Evolutionary conservation across 306 rosid genomes (phyloP).

Genomic region (Prunus campanulata): DNA sequence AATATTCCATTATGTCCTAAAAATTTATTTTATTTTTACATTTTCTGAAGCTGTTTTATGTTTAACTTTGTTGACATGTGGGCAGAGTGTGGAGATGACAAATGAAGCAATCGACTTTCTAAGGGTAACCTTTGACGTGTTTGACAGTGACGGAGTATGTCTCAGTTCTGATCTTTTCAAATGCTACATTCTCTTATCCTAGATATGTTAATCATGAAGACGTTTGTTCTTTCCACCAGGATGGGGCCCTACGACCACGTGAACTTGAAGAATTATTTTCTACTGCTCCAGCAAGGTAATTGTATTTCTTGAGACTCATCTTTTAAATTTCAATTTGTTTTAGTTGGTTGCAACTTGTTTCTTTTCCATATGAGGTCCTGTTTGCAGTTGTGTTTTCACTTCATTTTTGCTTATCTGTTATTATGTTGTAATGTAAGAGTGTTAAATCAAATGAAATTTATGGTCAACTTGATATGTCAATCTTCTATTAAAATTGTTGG

Average conservation of each 20-base stretch:
- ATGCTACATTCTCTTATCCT: conserved; percentile 10
- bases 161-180: conserved; percentile 4
- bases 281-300: conserved; percentile 92
- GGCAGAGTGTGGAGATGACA: conserved; percentile 97
- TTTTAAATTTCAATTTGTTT: background rate
- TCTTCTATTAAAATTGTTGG: background rate
- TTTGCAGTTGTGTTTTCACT: background rate
- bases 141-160: conserved; percentile 71
- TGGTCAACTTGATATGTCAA: background rate
- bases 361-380: conserved; percentile 1
- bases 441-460: background rate
- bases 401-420: background rate
- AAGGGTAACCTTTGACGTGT: conserved; percentile 69
- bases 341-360: conserved; percentile 3
- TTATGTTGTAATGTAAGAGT: background rate
- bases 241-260: conserved; percentile 77
- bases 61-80: conserved; percentile 21
- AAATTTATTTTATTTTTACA: background rate
- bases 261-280: conserved; percentile 92
- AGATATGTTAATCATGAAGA: conserved; percentile 15
- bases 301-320: conserved; percentile 6
- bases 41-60: background rate
- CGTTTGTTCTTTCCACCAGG: conserved; percentile 41
- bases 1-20: background rate
- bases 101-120: conserved; percentile 86